These are phyloP conservation scores for Entomortierella lignicola DNA, from an alignment of 192 early-diverging fungal species.

Conservation along the genomic window DNA sequence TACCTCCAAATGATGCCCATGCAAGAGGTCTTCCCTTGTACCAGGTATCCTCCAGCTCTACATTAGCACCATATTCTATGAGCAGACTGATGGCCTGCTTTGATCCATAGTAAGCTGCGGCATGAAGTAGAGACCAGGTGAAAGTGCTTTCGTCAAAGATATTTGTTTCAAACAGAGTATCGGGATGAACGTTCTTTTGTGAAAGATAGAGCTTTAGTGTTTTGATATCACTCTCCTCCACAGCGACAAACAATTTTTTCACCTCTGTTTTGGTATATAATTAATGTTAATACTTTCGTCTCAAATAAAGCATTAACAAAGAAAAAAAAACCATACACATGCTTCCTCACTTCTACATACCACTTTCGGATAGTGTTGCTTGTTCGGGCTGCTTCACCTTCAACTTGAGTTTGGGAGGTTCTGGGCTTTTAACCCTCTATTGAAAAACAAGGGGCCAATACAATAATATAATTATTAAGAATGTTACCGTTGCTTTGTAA, in stretches of 20 bases:
- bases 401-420: slow-evolving; percentile 44
- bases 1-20: slow-evolving; percentile 89
- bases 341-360: slow-evolving; percentile 6
- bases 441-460: background rate
- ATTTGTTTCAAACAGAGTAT: slow-evolving; percentile 37
- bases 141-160: slow-evolving; percentile 67
- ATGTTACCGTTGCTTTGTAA: background rate
- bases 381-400: slow-evolving; percentile 52
- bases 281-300: background rate
- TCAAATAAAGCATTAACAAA: background rate
- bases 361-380: slow-evolving; percentile 24
- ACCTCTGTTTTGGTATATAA: slow-evolving; percentile 20
- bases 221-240: slow-evolving; percentile 47
- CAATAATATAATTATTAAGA: background rate
- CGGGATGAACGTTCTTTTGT: slow-evolving; percentile 35
- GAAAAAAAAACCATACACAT: background rate
- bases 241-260: slow-evolving; percentile 36
- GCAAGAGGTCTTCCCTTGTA: slow-evolving; percentile 85
- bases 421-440: slow-evolving; percentile 37
- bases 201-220: slow-evolving; percentile 25
- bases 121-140: slow-evolving; percentile 89
- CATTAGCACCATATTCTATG: slow-evolving; percentile 78
- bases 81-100: slow-evolving; percentile 74
- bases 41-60: slow-evolving; percentile 88
- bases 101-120: slow-evolving; percentile 85